Evolutionary conservation across 768 basidiomycete species (phyloP).

Genomic region (Galerina marginata): DNA sequence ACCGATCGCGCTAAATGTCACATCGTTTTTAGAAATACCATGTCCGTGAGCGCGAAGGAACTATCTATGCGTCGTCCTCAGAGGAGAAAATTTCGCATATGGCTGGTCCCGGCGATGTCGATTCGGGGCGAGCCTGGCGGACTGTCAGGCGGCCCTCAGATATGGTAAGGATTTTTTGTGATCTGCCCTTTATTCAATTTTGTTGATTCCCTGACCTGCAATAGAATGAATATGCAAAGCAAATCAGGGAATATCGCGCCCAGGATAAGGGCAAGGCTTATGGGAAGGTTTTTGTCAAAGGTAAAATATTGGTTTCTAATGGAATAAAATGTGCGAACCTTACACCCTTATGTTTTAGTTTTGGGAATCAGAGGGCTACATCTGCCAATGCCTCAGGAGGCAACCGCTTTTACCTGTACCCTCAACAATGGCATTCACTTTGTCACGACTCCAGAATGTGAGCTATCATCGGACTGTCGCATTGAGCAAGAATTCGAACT

Average conservation of each 20-base stretch:
- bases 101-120: slow-evolving; percentile 79
- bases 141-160: slow-evolving; percentile 89
- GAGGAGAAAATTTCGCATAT: slow-evolving; percentile 78
- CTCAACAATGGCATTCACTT: slow-evolving; percentile 97
- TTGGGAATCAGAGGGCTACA: slow-evolving; percentile 73
- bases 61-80: slow-evolving; percentile 82
- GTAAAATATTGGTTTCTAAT: slow-evolving; percentile 44
- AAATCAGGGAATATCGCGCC: slow-evolving; percentile 80
- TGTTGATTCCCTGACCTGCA: neutral
- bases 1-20: slow-evolving; percentile 1
- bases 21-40: slow-evolving; percentile 66
- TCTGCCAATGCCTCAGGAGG: slow-evolving; percentile 79
- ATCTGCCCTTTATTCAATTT: neutral
- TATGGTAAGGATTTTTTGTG: slow-evolving; percentile 64
- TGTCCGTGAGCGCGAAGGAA: slow-evolving; percentile 75
- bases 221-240: slow-evolving; percentile 93
- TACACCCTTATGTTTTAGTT: slow-evolving; percentile 52
- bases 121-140: slow-evolving; percentile 85
- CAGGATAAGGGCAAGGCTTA: slow-evolving; percentile 84
- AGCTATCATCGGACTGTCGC: slow-evolving; percentile 58
- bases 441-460: slow-evolving; percentile 85
- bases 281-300: slow-evolving; percentile 95
- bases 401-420: slow-evolving; percentile 81
- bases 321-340: neutral
- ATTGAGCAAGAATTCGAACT: slow-evolving; percentile 93